phyloP scores from a whole-genome alignment of 2,329 filamentous ascomycete species.

The Trichoderma sp. region DNA sequence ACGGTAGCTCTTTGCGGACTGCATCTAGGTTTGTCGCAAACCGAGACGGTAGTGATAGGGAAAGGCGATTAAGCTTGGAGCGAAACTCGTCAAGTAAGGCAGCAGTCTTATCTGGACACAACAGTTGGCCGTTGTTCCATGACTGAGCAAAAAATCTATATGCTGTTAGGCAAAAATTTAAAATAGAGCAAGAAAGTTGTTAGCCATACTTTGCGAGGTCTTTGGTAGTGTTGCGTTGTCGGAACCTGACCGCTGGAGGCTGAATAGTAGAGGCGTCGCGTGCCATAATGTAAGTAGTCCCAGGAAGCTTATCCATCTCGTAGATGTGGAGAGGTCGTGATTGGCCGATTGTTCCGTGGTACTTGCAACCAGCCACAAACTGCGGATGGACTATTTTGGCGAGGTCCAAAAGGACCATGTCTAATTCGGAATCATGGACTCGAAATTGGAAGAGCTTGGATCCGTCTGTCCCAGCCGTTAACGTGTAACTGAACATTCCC shows the following conservation, averaged over 20 bases:
- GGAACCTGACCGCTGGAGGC: no score
- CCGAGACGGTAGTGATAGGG: no score
- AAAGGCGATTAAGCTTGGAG: neutral
- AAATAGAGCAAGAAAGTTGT: neutral
- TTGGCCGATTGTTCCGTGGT: neutral
- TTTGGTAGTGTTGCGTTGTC: neutral
- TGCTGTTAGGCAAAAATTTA: neutral
- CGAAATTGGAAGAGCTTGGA: neutral
- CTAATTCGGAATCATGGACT: neutral
- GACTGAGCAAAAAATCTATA: neutral
- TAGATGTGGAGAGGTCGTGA: neutral
- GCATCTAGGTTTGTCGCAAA: neutral
- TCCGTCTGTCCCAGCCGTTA: neutral
- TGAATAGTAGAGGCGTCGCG: neutral
- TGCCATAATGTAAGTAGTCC: neutral
- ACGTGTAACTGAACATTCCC: neutral
- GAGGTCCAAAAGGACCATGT: neutral
- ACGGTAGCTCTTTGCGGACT: neutral
- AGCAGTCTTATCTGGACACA: neutral
- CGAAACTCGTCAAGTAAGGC: neutral
- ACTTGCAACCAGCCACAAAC: neutral
- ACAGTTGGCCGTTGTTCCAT: neutral
- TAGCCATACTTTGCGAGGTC: neutral
- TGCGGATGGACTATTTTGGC: neutral
- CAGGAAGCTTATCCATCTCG: neutral